phyloP scores from a whole-genome alignment of 805 yeast genomes.

The Kodamaea kakaduensis region DNA sequence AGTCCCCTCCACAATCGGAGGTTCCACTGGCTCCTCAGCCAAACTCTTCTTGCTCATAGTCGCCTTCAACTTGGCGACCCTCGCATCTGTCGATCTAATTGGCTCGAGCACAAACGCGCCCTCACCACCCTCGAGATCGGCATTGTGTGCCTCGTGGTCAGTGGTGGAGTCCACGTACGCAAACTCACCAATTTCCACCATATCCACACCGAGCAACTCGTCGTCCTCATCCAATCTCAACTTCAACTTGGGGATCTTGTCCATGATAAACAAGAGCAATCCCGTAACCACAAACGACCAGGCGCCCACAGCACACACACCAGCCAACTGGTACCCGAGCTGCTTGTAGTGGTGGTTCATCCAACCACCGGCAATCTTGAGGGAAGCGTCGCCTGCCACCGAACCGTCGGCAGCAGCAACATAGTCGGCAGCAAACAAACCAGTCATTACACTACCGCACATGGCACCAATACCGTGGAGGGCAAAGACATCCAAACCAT shows the following conservation, averaged over 20 bases:
- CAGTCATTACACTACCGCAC: constrained; percentile 79
- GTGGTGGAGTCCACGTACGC: constrained; percentile 51
- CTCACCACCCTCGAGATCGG: constrained; percentile 20
- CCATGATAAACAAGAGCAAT: constrained; percentile 60
- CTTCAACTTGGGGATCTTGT: constrained; percentile 75
- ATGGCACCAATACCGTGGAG: constrained; percentile 93
- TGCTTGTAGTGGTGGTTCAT: constrained; percentile 77
- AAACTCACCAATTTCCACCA: constrained; percentile 86
- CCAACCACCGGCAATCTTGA: constrained; percentile 76
- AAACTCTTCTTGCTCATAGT: constrained; percentile 12
- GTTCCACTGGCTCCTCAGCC: constrained; percentile 3
- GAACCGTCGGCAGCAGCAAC: constrained; percentile 79
- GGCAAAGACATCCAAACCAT: constrained; percentile 92
- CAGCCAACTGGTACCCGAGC: constrained; percentile 86
- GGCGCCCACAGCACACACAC: constrained; percentile 59
- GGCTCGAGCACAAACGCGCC: constrained; percentile 69
- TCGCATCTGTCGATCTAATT: constrained; percentile 55
- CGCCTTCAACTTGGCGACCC: constrained; percentile 31
- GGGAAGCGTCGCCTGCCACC: constrained; percentile 27
- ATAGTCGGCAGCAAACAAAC: constrained; percentile 89
- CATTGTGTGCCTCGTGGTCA: constrained; percentile 1
- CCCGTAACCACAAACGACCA: constrained; percentile 78
- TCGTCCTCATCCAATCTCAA: constrained; percentile 82
- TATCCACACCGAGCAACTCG: constrained; percentile 85
- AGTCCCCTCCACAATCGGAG: constrained; percentile 10